Evolutionary conservation across 495 filamentous ascomycete genomes (phyloP), one percentile per base, ranked within the genome.

Genomic region (Penicillium riverlandense): DNA sequence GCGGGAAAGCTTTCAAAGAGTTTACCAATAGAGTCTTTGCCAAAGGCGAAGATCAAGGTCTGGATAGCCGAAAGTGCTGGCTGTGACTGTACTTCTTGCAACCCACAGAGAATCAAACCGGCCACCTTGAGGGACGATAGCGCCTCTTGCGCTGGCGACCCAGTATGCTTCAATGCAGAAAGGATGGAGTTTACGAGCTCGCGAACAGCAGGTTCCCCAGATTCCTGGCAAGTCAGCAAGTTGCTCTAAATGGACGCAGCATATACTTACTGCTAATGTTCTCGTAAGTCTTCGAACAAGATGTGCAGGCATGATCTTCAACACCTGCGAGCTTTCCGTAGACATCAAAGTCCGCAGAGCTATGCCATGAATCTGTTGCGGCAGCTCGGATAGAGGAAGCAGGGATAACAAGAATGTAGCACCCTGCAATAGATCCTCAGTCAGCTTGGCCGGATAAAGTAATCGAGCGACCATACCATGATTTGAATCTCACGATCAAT

Each of bases 401-500:
- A 73, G 52, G 15, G 54, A 55, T 7, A 59, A 47, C 30, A 75
- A 39, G 38, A 71, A 68, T 4, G 56, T 50, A n/a, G 66, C 27
- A 7, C 66, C 71, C 71, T 74, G 14, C 43, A 35, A 6, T 35
- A 16, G 8, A 40, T 28, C 7, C 11, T 8, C 8, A 16, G 16
- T 16, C 28, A 22, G 45, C 11, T 11, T 12, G 10, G 4, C 32
- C 32, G 6, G n/a, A 34, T 5, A 34, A 34, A 11, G 32, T 34
- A 34, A 11, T 7, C 5, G n/a, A 12, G 32, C 32, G n/a, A 7
- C 15, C 55, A 40, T 61, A 74, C 75, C 65, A 67, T 60, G 12
- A 72, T 57, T 35, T 74, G 74, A 2, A 77, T 54, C 11, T 51
- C 54, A 2, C 44, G 38, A 35, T 72, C 43, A n/a, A 76, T 61